Conservation (phyloP, 192 early-diverging fungal species). For the Linnemannia hyalina region DNA sequence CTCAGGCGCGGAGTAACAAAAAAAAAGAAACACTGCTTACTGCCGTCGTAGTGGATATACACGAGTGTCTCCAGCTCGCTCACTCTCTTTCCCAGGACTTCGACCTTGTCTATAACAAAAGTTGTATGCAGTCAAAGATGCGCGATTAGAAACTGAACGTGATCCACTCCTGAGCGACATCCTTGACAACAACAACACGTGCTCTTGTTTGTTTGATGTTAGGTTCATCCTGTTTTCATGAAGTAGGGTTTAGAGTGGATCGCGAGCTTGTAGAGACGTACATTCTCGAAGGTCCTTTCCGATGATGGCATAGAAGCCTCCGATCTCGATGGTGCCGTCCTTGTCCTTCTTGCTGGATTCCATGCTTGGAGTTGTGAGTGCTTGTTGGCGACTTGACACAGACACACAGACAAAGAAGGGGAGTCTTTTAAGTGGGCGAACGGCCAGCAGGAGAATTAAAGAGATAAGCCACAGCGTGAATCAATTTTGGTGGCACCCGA, state of each 20-base stretch:
- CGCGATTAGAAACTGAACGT: neutral
- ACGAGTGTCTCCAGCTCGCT: conserved; percentile 42
- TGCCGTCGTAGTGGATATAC: conserved; percentile 52
- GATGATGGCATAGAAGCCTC: conserved; percentile 37
- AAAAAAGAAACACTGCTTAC: conserved; percentile 19
- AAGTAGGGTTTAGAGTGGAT: neutral
- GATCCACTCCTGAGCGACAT: neutral
- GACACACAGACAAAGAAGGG: neutral
- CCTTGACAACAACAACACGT: neutral
- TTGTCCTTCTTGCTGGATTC: conserved; percentile 22
- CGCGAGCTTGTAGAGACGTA: conserved; percentile 1
- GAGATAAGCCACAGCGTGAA: neutral
- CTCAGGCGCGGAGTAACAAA: neutral
- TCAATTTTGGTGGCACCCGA: conserved; percentile 7
- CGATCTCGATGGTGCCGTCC: conserved; percentile 31
- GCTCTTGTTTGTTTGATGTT: neutral
- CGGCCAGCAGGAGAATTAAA: no score
- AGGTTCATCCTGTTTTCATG: neutral
- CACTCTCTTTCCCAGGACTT: conserved; percentile 49
- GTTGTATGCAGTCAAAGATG: neutral
- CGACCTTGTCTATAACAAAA: conserved; percentile 33
- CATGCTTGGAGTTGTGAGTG: neutral
- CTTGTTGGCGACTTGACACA: neutral
- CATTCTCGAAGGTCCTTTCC: conserved; percentile 51
- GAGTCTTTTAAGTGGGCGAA: neutral